These are phyloP conservation scores for Ceriops zippeliana DNA, from an alignment of 345 rosid genomes.

Conservation along the genomic window DNA sequence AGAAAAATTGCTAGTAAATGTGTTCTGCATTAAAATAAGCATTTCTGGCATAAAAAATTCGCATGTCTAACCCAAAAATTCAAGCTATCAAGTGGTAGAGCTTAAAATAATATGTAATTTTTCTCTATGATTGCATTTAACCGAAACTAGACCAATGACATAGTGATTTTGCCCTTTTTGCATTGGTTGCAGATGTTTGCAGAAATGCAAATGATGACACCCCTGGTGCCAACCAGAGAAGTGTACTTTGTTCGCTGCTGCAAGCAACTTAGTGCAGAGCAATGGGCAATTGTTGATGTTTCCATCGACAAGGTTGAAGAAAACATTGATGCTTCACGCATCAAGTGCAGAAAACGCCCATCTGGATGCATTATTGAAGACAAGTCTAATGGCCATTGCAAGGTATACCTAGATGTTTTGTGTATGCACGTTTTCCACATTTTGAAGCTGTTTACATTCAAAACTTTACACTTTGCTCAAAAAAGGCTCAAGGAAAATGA, in stretches of 20 bases:
- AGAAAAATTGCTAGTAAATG: too few relatives aligned
- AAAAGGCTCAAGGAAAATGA: too few relatives aligned
- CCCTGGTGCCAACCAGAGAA: conserved; percentile 89
- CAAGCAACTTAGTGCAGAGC: conserved; percentile 72
- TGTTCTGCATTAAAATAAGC: too few relatives aligned
- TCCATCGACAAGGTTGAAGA: conserved; percentile 80
- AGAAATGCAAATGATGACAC: conserved; percentile 92
- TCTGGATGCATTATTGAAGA: conserved; percentile 96
- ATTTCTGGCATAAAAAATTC: too few relatives aligned
- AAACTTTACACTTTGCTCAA: too few relatives aligned
- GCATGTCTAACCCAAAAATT: too few relatives aligned
- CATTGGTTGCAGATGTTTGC: conserved; percentile 77
- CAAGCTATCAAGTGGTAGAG: too few relatives aligned
- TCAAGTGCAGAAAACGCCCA: conserved; percentile 85
- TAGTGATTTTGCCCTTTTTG: not conserved
- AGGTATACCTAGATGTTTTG: conserved; percentile 31
- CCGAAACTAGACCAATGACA: too few relatives aligned
- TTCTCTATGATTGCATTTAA: too few relatives aligned
- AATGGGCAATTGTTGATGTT: conserved; percentile 93
- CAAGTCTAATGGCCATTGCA: conserved; percentile 87
- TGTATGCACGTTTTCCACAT: too few relatives aligned
- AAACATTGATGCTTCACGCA: conserved; percentile 70
- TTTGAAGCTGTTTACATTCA: too few relatives aligned
- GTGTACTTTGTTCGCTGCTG: conserved; percentile 79
- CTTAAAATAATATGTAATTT: too few relatives aligned